Evolutionary conservation across 1,284 basidiomycete species (phyloP).

Genomic region (Meira miltonrushii): DNA sequence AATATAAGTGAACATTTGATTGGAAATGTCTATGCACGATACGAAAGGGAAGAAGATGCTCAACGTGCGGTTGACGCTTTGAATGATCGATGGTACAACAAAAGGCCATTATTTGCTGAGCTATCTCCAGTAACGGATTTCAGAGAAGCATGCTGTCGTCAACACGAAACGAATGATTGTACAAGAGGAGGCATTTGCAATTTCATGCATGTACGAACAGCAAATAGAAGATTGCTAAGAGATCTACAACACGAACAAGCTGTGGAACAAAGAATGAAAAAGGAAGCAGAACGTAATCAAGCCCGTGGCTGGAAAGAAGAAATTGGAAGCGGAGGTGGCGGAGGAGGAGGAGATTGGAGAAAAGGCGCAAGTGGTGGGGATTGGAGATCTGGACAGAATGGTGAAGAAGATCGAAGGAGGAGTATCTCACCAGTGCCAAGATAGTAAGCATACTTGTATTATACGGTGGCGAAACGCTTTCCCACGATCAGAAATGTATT

Average conservation of each 20-base stretch:
- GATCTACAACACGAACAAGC: conserved; percentile 43
- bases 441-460: background rate
- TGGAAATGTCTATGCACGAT: conserved; percentile 96
- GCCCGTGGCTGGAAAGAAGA: conserved; percentile 23
- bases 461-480: no score
- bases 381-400: conserved; percentile 17
- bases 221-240: conserved; percentile 26
- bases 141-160: conserved; percentile 94
- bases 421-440: background rate
- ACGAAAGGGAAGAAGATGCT: conserved; percentile 97
- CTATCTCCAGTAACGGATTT: conserved; percentile 98
- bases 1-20: conserved; percentile 98
- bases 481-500: no score
- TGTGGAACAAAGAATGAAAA: conserved; percentile 34
- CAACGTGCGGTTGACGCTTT: conserved; percentile 84
- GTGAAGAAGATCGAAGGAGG: conserved; percentile 5
- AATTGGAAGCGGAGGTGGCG: background rate
- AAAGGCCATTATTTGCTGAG: conserved; percentile 94
- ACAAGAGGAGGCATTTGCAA: conserved; percentile 72
- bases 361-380: conserved; percentile 7
- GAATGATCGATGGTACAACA: conserved; percentile 97
- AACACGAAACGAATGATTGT: conserved; percentile 66
- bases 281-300: conserved; percentile 15
- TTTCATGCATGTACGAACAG: conserved; percentile 79
- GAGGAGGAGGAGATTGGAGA: conserved; percentile 9